These are phyloP conservation scores for Pisolithus tinctorius DNA, from an alignment of 768 basidiomycete genomes.

Conservation along the genomic window DNA sequence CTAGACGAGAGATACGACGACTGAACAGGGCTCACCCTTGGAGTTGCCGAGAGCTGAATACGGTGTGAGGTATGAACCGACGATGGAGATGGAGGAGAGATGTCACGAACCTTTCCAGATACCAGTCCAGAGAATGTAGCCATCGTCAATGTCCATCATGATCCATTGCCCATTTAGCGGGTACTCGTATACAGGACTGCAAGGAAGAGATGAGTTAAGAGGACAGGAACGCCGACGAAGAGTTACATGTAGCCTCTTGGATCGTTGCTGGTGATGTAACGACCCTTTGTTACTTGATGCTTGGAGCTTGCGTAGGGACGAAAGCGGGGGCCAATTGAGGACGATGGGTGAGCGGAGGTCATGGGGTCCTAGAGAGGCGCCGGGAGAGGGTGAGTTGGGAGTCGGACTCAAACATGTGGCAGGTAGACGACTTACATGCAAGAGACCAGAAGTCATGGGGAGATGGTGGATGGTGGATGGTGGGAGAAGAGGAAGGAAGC, in stretches of 20 bases:
- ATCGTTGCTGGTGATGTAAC: conserved; percentile 88
- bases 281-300: conserved; percentile 78
- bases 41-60: conserved; percentile 72
- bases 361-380: conserved; percentile 23
- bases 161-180: conserved; percentile 88
- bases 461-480: neutral
- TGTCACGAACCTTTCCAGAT: conserved; percentile 78
- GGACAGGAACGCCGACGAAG: neutral
- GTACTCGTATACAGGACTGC: conserved; percentile 81
- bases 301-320: conserved; percentile 69
- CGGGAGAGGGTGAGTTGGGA: conserved; percentile 1
- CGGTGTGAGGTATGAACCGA: conserved; percentile 4
- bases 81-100: neutral
- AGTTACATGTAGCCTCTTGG: conserved; percentile 82
- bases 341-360: conserved; percentile 21
- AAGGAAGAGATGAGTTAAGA: neutral
- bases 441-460: conserved; percentile 38
- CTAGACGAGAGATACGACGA: neutral
- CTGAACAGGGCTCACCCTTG: conserved; percentile 50
- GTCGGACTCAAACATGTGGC: neutral
- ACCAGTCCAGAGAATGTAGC: conserved; percentile 87
- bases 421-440: conserved; percentile 33
- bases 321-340: conserved; percentile 32
- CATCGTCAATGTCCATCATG: conserved; percentile 94
- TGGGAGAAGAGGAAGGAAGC: neutral